Evolutionary conservation across 352 stramenopile species (phyloP), one percentile per base, ranked within the genome.

Genomic region (Phytophthora fragariae): DNA sequence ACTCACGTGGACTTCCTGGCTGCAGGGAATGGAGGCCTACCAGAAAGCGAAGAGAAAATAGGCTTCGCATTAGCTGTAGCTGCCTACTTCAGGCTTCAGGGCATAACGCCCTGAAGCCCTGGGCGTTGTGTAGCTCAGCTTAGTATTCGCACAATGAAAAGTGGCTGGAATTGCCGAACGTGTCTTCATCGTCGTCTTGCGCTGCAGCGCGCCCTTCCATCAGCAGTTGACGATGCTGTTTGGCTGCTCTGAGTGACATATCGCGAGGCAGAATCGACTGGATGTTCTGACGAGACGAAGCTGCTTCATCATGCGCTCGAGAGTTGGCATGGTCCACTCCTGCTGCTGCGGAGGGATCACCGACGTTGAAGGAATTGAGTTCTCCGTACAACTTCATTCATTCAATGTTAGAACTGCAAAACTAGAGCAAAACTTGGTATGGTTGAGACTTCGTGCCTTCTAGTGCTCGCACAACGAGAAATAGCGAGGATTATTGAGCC

Each of bases 1-100:
- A 31, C 74, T 97, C 21, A 93, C 73, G 2, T 70, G 76, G 50
- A 65, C 70, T 35, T 74, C 84, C 12, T 96, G 88, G 85, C 46
- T 87, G 12, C 57, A 89, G 58, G 88, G 86, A 1, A 92, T 93
- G 81, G 71, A 89, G 61, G 77, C 72, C 0, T 92, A 84, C 59
- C 86, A 93, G 70, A 19, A 75, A 31, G 65, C 77, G 12, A 91
- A 89, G 73, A 46, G 4, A n/a, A 70, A 74, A 19, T 53, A 67
- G 50, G 29, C 3, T 44, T n/a, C 8, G 39, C 39, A 47, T 47
- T 47, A 15, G 17, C 41, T 49, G 3, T 49, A 31, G 27, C 29
- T 8, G 29, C 5, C 2, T 31, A 31, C 27, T 31, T 31, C 27
- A 31, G 27, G 2, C 27, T 31, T 4, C 27, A 31, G 27, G 27